phyloP scores from a whole-genome alignment of 208 protist genomes.

The Wallacemonas collosoma region DNA sequence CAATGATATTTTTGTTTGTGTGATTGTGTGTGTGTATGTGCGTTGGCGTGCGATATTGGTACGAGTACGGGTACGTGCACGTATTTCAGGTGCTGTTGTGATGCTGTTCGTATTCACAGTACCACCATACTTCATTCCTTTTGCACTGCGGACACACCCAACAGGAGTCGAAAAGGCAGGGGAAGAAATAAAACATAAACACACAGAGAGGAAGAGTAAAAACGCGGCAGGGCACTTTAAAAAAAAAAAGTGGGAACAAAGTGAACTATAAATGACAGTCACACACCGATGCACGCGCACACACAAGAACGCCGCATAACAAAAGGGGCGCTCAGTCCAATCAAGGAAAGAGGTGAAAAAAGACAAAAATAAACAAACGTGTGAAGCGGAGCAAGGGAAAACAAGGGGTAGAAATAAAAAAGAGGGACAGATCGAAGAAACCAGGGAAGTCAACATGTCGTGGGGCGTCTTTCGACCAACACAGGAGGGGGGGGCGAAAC shows the following conservation, averaged over 20 bases:
- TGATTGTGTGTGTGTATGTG: no score
- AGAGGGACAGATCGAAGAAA: conserved; percentile 16
- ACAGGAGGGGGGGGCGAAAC: no score
- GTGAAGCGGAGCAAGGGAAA: neutral
- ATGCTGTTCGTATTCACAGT: no score
- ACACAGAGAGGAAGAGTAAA: neutral
- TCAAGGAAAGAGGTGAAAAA: conserved; percentile 10
- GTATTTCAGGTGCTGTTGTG: no score
- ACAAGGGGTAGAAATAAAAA: conserved; percentile 3
- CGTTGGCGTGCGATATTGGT: no score
- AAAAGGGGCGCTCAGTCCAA: neutral
- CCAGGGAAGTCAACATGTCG: conserved; percentile 1
- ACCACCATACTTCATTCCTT: no score
- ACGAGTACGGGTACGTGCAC: no score
- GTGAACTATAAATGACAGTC: no score
- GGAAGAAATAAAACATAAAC: neutral
- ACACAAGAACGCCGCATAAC: neutral
- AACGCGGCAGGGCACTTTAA: no score
- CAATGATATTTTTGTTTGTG: neutral
- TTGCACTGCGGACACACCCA: no score
- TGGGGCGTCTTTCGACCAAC: no score
- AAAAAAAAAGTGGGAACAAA: neutral
- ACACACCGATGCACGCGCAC: neutral
- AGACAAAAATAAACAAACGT: neutral
- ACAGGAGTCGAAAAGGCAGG: no score